These are phyloP conservation scores for Alternaria triticina DNA, from an alignment of 2,329 filamentous ascomycete species.

Conservation along the genomic window DNA sequence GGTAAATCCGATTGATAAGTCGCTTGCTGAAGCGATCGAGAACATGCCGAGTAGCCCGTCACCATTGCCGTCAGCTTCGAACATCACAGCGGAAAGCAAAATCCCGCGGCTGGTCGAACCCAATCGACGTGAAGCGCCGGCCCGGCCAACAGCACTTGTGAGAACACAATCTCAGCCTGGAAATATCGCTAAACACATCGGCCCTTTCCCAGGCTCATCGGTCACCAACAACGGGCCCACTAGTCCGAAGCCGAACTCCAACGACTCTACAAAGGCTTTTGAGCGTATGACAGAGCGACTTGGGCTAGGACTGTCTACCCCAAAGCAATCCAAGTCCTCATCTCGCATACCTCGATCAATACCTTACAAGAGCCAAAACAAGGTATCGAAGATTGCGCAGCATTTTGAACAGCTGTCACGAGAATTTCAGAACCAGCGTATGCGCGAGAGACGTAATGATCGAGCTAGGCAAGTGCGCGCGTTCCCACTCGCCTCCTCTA, in stretches of 20 bases:
- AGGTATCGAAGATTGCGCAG: constrained; percentile 88
- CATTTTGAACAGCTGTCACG: constrained; percentile 97
- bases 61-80: constrained; percentile 18
- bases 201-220: constrained; percentile 21
- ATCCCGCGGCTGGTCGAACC: constrained; percentile 49
- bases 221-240: constrained; percentile 26
- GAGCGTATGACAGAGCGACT: constrained; percentile 80
- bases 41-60: constrained; percentile 42
- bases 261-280: constrained; percentile 48
- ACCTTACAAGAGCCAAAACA: constrained; percentile 68
- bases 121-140: constrained; percentile 37
- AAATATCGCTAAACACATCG: constrained; percentile 32
- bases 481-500: constrained; percentile 89
- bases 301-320: constrained; percentile 60
- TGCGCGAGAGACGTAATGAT: constrained; percentile 82
- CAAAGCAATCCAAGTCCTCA: constrained; percentile 65
- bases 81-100: constrained; percentile 40
- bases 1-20: constrained; percentile 45
- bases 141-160: constrained; percentile 32
- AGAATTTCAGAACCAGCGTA: constrained; percentile 93
- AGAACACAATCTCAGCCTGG: constrained; percentile 49
- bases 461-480: constrained; percentile 78
- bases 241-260: constrained; percentile 33
- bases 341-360: constrained; percentile 88
- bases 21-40: constrained; percentile 42